Base-by-base conservation (phyloP, 1,284 basidiomycete genomes). In the Ustilago xerochloae region DNA sequence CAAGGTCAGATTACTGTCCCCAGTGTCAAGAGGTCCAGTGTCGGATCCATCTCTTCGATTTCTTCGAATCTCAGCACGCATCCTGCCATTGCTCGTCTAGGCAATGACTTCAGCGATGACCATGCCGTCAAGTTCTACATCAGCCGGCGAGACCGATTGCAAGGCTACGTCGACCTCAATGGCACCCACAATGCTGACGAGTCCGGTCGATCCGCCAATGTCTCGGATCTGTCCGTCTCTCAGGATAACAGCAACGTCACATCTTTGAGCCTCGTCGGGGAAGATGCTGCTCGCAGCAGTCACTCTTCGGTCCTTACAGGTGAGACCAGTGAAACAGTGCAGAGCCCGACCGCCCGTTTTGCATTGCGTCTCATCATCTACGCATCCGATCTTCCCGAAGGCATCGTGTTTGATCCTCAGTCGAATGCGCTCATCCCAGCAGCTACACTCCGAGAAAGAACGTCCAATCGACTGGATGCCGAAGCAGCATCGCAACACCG, bases 121-220 rank as follows among this genome's bases (percentile, higher is more conserved):
- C 94, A 93, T 10, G 91, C 91, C 0, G 95, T 98, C 85, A 98
- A 97, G 85, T 93, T 98, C 84, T 98, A 96, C 85, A 85, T 99
- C 72, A 93, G 96, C 81, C 62, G 76, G 30, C 72, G 75, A 18
- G 68, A 74, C 7, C 66, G 63, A 45, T 26, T 65, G 45, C 64
- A 60, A 18, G 70, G 70, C 28, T 72, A 69, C 35, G 65, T 66
- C 38, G 62, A 68, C 26, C 45, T 69, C 38, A 60, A 39, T 48
- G 56, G 52, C 22, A 56, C 47, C 10, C 53, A 52, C 30, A 58
- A 29, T 8, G 62, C 59, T 0, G 69, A 63, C 32, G 69, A 69
- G 30, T 72, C 64, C 15, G 64, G 47, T 18, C 61, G 60, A 7
- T 72, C 66, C 10, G 46, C 36, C 29, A 63, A 67, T 32, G 47